Conservation (phyloP, 345 rosid genomes). For the Ceriops decandra region DNA sequence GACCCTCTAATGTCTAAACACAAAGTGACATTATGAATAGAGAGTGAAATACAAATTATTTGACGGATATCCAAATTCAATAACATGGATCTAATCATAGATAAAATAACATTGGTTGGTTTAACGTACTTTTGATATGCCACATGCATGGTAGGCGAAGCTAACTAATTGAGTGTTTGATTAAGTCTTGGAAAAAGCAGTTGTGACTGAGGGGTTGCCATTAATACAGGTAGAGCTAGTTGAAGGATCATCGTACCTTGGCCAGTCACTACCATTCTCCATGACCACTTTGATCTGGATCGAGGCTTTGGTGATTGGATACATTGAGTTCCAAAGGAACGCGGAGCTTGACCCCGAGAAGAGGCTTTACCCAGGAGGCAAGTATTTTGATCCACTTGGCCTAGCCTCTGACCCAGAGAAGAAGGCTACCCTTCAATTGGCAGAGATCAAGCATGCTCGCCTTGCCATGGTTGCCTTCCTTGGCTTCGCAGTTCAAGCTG, state of each 20-base stretch:
- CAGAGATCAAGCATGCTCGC: slow-evolving; percentile 99
- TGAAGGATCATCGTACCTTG: slow-evolving; percentile 91
- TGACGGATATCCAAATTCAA: too few relatives aligned
- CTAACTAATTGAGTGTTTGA: too few relatives aligned
- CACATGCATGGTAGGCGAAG: too few relatives aligned
- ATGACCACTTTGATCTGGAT: slow-evolving; percentile 82
- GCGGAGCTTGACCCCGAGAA: slow-evolving; percentile 88
- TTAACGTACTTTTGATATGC: not conserved
- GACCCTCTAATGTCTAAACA: too few relatives aligned
- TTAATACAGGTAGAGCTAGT: slow-evolving; percentile 71
- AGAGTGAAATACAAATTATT: too few relatives aligned
- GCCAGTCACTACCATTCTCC: slow-evolving; percentile 86
- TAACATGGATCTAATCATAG: too few relatives aligned
- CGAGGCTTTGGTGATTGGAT: slow-evolving; percentile 75
- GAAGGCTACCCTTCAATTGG: slow-evolving; percentile 79
- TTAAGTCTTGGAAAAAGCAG: not conserved
- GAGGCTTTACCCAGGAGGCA: slow-evolving; percentile 88
- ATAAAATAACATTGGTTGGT: too few relatives aligned
- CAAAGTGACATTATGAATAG: too few relatives aligned
- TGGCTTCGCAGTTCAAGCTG: slow-evolving; percentile 93
- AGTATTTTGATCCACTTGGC: slow-evolving; percentile 79
- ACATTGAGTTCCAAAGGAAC: slow-evolving; percentile 93
- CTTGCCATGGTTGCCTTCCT: slow-evolving; percentile 91
- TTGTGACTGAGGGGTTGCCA: not conserved
- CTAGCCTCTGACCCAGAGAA: slow-evolving; percentile 89